These are phyloP conservation scores for Aureobasidium uvarum DNA, from an alignment of 2,329 filamentous ascomycete species.

Conservation along the genomic window DNA sequence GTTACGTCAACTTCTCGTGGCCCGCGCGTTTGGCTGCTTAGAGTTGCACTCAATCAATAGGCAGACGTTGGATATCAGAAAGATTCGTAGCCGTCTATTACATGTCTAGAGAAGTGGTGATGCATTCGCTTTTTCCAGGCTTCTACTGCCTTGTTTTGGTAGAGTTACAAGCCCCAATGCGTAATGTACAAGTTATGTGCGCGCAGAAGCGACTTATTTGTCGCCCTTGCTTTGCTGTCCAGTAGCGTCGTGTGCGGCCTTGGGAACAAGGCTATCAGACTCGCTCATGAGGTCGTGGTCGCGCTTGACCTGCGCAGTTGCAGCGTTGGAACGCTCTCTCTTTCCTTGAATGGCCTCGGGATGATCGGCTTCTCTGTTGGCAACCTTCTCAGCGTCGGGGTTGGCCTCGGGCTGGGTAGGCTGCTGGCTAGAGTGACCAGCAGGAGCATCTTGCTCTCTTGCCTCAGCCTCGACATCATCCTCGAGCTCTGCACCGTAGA, in stretches of 20 bases:
- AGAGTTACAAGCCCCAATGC: conserved; percentile 17
- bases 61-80: not conserved
- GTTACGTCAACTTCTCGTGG: conserved; percentile 4
- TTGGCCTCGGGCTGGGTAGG: conserved; percentile 24
- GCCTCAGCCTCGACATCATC: conserved; percentile 52
- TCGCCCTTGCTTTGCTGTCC: conserved; percentile 20
- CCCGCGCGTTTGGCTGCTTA: not conserved
- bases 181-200: conserved; percentile 17
- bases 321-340: conserved; percentile 34
- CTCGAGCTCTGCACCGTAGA: conserved; percentile 86
- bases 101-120: conserved; percentile 21
- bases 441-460: conserved; percentile 17
- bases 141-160: conserved; percentile 3
- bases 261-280: conserved; percentile 49
- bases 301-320: conserved; percentile 37
- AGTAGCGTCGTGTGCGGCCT: conserved; percentile 48
- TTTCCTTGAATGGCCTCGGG: conserved; percentile 30
- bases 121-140: conserved; percentile 17
- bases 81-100: not conserved
- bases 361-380: conserved; percentile 29
- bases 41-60: not conserved
- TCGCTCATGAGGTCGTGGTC: conserved; percentile 41
- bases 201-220: conserved; percentile 12
- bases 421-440: conserved; percentile 18
- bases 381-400: conserved; percentile 31